A percentile compares a stretch with the other conserved stretches of the same genome.
Conservation (phyloP, 257 asterid species). For the Solanum okadae region DNA sequence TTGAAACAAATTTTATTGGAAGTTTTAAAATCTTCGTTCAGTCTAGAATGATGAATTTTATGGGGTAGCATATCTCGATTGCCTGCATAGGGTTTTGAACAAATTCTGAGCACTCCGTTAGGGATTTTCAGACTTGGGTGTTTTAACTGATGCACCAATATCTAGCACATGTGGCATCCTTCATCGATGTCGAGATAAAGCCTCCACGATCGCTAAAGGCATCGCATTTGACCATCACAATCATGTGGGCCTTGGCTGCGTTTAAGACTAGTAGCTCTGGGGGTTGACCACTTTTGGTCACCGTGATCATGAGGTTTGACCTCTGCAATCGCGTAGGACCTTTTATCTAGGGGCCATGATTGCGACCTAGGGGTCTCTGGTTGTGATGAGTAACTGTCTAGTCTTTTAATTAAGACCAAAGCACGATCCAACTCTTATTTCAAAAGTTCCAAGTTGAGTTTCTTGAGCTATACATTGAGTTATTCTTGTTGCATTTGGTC, state of each 20-base stretch:
- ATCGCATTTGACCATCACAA: neutral
- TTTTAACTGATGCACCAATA: neutral
- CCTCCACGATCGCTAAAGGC: neutral
- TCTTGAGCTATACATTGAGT: neutral
- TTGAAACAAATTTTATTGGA: neutral
- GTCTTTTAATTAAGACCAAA: neutral
- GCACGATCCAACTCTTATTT: too few species aligned
- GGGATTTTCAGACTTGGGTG: neutral
- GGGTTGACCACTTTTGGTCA: neutral
- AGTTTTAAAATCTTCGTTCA: too few species aligned
- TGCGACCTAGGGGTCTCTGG: neutral
- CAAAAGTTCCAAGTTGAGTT: neutral
- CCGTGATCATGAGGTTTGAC: neutral
- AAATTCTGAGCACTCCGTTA: neutral
- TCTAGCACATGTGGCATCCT: neutral
- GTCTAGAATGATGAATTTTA: too few species aligned
- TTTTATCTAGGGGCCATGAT: neutral
- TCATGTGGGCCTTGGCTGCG: neutral
- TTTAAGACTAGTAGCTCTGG: neutral
- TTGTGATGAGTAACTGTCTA: neutral
- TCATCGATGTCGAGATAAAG: neutral
- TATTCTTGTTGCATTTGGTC: neutral
- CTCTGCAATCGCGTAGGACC: neutral
- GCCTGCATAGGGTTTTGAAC: neutral
- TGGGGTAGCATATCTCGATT: neutral